phyloP scores from a whole-genome alignment of 805 yeast genomes.

The Candida pini region DNA sequence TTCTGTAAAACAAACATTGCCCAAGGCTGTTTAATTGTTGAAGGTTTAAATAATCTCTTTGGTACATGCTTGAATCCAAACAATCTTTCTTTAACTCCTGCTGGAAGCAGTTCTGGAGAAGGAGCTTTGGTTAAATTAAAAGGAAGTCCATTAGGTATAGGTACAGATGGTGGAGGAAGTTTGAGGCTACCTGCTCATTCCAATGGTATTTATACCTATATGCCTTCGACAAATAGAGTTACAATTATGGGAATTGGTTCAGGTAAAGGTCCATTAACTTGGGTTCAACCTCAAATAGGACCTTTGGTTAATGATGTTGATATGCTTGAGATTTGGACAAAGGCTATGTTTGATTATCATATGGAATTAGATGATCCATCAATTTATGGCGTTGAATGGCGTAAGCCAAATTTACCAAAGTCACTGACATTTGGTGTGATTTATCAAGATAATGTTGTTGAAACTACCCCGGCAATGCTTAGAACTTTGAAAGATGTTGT shows the following conservation, averaged over 20 bases:
- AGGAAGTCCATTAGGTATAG: slow-evolving; percentile 55
- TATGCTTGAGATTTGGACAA: slow-evolving; percentile 46
- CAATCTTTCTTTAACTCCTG: slow-evolving; percentile 48
- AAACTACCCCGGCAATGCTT: slow-evolving; percentile 48
- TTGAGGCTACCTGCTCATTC: slow-evolving; percentile 60
- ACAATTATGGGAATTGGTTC: slow-evolving; percentile 34
- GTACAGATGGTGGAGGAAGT: slow-evolving; percentile 36
- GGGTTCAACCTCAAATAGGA: slow-evolving; percentile 52
- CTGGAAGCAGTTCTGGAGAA: slow-evolving; percentile 67
- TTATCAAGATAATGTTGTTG: slow-evolving; percentile 34
- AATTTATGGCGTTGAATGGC: slow-evolving; percentile 41
- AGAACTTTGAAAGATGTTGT: slow-evolving; percentile 34
- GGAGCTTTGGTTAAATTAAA: slow-evolving; percentile 52
- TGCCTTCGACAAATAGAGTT: slow-evolving; percentile 37
- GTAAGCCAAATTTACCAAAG: slow-evolving; percentile 12
- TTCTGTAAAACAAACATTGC: slow-evolving; percentile 52
- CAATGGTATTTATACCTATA: slow-evolving; percentile 49
- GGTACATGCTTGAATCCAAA: slow-evolving; percentile 48
- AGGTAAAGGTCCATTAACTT: slow-evolving; percentile 44
- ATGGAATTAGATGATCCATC: slow-evolving; percentile 51
- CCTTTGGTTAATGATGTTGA: slow-evolving; percentile 46
- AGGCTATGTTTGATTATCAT: slow-evolving; percentile 20
- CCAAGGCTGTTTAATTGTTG: slow-evolving; percentile 57
- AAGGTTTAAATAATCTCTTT: slow-evolving; percentile 44
- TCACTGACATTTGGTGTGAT: slow-evolving; percentile 41